Base-by-base conservation (phyloP, 139 green algal genomes). In the Coelastrella sp. region DNA sequence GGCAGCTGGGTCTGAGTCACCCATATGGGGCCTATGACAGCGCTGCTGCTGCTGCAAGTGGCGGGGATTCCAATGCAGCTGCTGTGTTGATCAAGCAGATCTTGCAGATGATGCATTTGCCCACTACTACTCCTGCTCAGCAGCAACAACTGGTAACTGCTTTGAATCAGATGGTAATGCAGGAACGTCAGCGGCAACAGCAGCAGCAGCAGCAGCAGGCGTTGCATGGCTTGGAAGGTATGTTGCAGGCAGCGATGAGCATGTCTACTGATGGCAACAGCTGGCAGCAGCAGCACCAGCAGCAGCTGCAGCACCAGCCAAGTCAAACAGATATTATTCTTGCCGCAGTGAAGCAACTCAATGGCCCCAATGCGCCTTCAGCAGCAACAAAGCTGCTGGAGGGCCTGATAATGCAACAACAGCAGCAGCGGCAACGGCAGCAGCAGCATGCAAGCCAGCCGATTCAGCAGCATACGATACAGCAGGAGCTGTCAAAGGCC, bases 61-160 rank as follows among this genome's bases (percentile, higher is more conserved):
- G 35, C 30, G 62, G 27, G 27, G 53, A 64, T 27, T 21, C 17
- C 21, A 21, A 19, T 64, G 5, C 53, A 32, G 64, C 32, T 73
- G 64, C 25, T 25, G 25, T 43, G 11, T 30, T 73, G 37, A n/a
- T 50, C 37, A 76, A 32, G 69, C 69, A 79, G 69, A 34, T 38
- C 40, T 35, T 40, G 69, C 40, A 79, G 4, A 45, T 63, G 40
- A 30, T 60, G 69, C 40, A 59, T 35, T 1, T 35, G 37, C 19
- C 40, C 9, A n/a, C 15, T 17, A 23, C 38, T 13, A 25, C 25
- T 38, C 3, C 75, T 71, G 53, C 75, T 53, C 72, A 80, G 72
- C 72, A 79, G 41, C 69, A 80, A 45, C 75, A 82, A 53, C 35
- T 74, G 66, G 35, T 15, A 40, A 15, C 34, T 23, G 66, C 34